Conservation (phyloP, 1,284 basidiomycete genomes). For the Caloboletus firmus region DNA sequence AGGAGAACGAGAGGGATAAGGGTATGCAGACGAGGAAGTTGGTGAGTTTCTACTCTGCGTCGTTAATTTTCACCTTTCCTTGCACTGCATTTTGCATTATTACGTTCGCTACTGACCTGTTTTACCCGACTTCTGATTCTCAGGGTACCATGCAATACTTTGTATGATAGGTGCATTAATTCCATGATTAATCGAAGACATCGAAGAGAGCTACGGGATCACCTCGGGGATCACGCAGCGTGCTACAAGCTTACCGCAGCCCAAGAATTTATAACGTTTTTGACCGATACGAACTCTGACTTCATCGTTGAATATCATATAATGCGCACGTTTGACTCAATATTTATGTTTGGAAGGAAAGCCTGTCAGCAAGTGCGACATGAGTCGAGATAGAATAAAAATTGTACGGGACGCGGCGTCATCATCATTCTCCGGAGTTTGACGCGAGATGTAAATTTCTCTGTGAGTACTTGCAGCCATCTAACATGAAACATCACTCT, state of each 20-base stretch:
- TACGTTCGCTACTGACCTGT: constrained; percentile 3
- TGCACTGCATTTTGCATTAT: not conserved
- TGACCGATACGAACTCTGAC: not conserved
- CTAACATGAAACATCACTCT: too few species aligned
- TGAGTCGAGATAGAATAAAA: not conserved
- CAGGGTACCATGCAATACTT: constrained; percentile 36
- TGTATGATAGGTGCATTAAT: constrained; percentile 27
- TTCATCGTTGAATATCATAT: too few species aligned
- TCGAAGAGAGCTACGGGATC: not conserved
- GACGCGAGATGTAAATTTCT: too few species aligned
- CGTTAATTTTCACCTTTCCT: not conserved
- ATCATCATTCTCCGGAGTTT: too few species aligned
- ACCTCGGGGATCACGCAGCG: not conserved
- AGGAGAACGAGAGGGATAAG: constrained; percentile 82
- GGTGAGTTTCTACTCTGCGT: constrained; percentile 44
- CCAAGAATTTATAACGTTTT: not conserved
- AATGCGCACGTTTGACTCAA: not conserved
- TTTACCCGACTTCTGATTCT: not conserved
- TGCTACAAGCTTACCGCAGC: not conserved
- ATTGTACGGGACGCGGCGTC: too few species aligned
- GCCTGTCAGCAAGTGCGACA: not conserved
- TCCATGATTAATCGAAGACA: not conserved
- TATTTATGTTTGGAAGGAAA: not conserved
- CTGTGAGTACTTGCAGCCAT: too few species aligned
- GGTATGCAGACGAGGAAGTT: constrained; percentile 62